Evolutionary conservation across 2,329 filamentous ascomycete genomes (phyloP).

Genomic region (Trichoderma sp.): DNA sequence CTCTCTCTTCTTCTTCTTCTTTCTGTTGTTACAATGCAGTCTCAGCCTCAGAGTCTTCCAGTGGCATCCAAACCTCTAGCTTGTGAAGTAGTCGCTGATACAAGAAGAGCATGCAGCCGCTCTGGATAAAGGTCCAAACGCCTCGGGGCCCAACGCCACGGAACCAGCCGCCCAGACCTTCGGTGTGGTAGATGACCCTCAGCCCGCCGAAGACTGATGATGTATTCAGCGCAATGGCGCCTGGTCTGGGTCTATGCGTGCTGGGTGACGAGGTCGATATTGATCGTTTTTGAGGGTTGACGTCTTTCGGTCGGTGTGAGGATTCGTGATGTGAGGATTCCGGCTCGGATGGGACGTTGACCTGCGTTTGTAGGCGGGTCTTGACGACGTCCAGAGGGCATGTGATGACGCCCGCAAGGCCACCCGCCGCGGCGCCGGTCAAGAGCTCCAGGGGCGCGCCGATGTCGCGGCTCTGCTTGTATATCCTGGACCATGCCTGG

Average conservation of each 20-base stretch:
- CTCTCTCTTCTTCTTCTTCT: neutral
- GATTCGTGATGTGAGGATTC: constrained; percentile 35
- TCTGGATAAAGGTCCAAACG: constrained; percentile 98
- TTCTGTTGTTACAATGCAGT: neutral
- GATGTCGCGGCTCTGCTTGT: constrained; percentile 80
- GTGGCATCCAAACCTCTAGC: constrained; percentile 60
- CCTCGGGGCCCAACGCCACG: constrained; percentile 88
- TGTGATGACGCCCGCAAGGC: constrained; percentile 90
- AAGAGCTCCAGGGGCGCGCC: constrained; percentile 83
- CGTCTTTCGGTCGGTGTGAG: constrained; percentile 39
- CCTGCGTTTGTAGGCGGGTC: constrained; percentile 92
- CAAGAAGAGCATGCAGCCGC: constrained; percentile 92
- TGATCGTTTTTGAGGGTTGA: constrained; percentile 63
- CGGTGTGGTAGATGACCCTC: constrained; percentile 83
- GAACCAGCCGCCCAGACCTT: constrained; percentile 90
- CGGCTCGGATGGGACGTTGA: constrained; percentile 44
- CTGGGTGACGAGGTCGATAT: constrained; percentile 92
- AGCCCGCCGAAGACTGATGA: constrained; percentile 86
- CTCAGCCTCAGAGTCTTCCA: constrained; percentile 29
- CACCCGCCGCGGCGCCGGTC: constrained; percentile 87
- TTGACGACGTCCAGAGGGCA: constrained; percentile 98
- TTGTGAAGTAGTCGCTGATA: constrained; percentile 86
- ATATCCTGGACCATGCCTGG: constrained; percentile 77
- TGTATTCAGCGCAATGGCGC: constrained; percentile 80
- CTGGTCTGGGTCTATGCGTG: constrained; percentile 78